Evolutionary conservation across 2,329 filamentous ascomycete species (phyloP), one percentile per base, ranked within the genome.

Genomic region (Hypoxylon rubiginosum): DNA sequence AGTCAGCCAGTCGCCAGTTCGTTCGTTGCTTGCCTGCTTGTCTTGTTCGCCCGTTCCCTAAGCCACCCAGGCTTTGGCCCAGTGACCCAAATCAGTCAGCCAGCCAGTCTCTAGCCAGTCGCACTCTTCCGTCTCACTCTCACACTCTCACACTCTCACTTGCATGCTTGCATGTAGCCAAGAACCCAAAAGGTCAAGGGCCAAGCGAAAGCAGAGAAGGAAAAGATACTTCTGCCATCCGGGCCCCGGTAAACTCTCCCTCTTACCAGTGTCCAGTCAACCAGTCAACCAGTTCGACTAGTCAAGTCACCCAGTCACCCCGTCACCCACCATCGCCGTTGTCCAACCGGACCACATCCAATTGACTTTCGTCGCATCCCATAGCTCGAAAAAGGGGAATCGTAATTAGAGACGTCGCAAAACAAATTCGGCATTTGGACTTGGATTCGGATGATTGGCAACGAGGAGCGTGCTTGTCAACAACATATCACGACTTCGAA

Each of bases 321-420:
- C 8, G 34, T 28, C 58, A 62, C 60, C 46, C 46, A 28, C 46
- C 43, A 24, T 11, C 60, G 64, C 64, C 59, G 62, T 65, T 66
- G 61, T 66, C 62, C 67, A 65, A 61, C 67, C 62, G 62, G 64
- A 51, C 62, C 52, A 66, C 62, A 66, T 61, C 67, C 65, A 70
- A 70, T 70, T 66, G 67, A 68, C 67, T 68, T 64, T 68, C 52
- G 67, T 70, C 67, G 67, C 67, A 66, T 68, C 58, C 58, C 45
- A 64, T 61, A 13, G 41, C 58, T 60, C 58, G 45, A 43, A 66
- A 66, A 61, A 62, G 48, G 59, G 53, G 39, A 43, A 62, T 59
- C 48, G 46, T 50, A 58, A 43, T 62, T 57, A 46, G 62, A 28
- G 51, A 24, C 56, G 53, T 64, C 63, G 66, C 58, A 41, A 62